Evolutionary conservation across 2,329 filamentous ascomycete species (phyloP).

Genomic region (Calonectria henricotiae): DNA sequence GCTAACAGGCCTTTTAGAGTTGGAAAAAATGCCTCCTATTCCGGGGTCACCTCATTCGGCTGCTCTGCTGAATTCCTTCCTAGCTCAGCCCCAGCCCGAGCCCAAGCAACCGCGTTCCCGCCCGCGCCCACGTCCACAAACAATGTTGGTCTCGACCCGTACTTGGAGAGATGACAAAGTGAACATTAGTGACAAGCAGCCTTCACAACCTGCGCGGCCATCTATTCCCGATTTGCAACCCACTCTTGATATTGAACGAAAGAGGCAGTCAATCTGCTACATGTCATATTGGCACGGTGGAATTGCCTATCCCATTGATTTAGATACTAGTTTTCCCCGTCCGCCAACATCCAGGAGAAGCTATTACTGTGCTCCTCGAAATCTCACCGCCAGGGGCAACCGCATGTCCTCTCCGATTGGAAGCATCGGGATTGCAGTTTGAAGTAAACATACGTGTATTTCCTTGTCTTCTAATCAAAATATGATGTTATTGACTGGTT

Average conservation of each 20-base stretch:
- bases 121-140: neutral
- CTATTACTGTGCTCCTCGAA: neutral
- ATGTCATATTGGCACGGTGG: neutral
- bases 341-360: neutral
- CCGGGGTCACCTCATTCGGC: neutral
- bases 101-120: neutral
- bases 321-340: neutral
- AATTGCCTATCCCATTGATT: neutral
- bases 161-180: neutral
- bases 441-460: neutral
- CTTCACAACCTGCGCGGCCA: neutral
- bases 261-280: neutral
- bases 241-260: neutral
- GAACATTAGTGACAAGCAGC: neutral
- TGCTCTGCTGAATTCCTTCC: neutral
- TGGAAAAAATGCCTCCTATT: slow-evolving; percentile 17
- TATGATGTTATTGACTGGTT: neutral
- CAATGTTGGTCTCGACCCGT: neutral
- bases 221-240: neutral
- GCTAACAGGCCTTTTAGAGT: neutral
- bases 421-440: slow-evolving; percentile 2
- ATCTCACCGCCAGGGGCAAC: neutral
- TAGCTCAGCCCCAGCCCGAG: neutral
- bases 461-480: neutral
- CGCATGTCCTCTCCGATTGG: neutral